phyloP scores from a whole-genome alignment of 768 basidiomycete genomes.

The Lactarius tabidus region DNA sequence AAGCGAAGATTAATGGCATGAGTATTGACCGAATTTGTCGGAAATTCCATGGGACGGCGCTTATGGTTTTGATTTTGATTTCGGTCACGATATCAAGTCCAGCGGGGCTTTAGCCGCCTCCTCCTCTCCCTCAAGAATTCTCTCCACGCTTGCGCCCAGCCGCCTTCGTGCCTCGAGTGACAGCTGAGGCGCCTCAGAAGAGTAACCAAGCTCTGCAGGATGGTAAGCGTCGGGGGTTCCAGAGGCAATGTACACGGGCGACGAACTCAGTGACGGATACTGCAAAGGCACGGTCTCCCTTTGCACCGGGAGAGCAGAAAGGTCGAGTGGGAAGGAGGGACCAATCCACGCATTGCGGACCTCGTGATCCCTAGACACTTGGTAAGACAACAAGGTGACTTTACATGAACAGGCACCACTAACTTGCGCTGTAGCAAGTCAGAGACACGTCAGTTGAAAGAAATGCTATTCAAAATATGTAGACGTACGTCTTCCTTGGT shows the following conservation, averaged over 20 bases:
- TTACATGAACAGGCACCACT: constrained; percentile 24
- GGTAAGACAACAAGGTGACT: background rate
- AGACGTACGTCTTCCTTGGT: constrained; percentile 61
- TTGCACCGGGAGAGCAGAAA: constrained; percentile 49
- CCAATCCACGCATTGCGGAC: constrained; percentile 72
- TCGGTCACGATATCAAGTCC: background rate
- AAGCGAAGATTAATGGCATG: background rate
- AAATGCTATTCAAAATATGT: background rate
- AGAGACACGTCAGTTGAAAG: constrained; percentile 1
- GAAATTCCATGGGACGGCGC: background rate
- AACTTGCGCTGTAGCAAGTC: constrained; percentile 34
- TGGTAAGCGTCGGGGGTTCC: background rate
- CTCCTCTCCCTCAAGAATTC: constrained; percentile 54
- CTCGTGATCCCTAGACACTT: constrained; percentile 57
- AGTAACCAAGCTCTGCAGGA: constrained; percentile 62
- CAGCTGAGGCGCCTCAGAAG: constrained; percentile 45
- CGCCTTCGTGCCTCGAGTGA: constrained; percentile 58
- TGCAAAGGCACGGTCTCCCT: constrained; percentile 58
- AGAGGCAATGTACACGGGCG: background rate
- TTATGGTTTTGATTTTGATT: background rate
- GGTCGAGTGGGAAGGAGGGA: constrained; percentile 62
- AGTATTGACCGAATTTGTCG: background rate
- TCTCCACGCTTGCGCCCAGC: constrained; percentile 59
- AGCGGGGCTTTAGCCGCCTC: constrained; percentile 56
- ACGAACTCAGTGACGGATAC: constrained; percentile 47